Evolutionary conservation across 805 yeast species (phyloP).

Genomic region (Priceomyces melissophilus): DNA sequence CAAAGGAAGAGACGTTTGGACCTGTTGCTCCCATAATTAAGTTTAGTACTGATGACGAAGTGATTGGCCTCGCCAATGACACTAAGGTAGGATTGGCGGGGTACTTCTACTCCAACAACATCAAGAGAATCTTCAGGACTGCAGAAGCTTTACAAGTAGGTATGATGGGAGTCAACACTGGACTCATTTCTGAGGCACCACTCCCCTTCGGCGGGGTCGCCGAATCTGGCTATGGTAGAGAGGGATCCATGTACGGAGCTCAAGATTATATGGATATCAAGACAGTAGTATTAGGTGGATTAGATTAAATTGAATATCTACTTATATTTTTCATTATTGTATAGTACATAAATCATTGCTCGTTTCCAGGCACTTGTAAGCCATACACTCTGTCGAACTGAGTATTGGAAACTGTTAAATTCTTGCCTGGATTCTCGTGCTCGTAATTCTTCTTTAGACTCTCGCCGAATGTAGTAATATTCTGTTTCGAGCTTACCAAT

Average conservation of each 20-base stretch:
- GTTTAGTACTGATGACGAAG: conserved; percentile 65
- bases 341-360: no score
- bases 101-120: conserved; percentile 61
- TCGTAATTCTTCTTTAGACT: conserved; percentile 14
- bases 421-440: conserved; percentile 12
- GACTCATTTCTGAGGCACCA: conserved; percentile 62
- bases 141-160: conserved; percentile 72
- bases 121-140: conserved; percentile 52
- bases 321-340: background rate
- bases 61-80: conserved; percentile 56
- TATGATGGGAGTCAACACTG: conserved; percentile 81
- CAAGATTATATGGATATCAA: conserved; percentile 61
- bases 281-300: conserved; percentile 53
- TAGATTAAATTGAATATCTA: conserved; percentile 10
- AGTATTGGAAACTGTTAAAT: conserved; percentile 14
- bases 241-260: conserved; percentile 60
- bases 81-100: conserved; percentile 76
- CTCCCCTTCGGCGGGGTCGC: conserved; percentile 62
- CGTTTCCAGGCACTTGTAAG: background rate
- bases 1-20: conserved; percentile 76
- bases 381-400: conserved; percentile 4
- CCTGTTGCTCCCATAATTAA: conserved; percentile 72
- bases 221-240: conserved; percentile 69
- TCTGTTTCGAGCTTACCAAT: conserved; percentile 12
- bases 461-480: conserved; percentile 12